Percentiles rank a stretch among this genome's conserved stretches.
Evolutionary conservation across 805 yeast species (phyloP).

Genomic region (Saccharomyces paradoxus): DNA sequence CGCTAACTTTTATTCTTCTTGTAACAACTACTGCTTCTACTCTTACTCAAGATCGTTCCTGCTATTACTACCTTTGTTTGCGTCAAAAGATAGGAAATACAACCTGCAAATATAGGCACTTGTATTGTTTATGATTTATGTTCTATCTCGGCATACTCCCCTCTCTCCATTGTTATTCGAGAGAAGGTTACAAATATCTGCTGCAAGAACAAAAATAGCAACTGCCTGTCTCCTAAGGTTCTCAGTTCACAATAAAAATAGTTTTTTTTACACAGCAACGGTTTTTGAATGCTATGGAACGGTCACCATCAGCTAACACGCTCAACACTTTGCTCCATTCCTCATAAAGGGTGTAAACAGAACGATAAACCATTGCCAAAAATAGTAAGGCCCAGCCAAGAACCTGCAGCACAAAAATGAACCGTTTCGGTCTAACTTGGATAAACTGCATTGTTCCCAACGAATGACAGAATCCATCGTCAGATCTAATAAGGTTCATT

Average conservation of each 20-base stretch:
- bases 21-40: too few species aligned
- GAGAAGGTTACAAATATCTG: background rate
- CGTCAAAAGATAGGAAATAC: too few species aligned
- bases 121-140: too few species aligned
- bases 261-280: background rate
- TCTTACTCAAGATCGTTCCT: too few species aligned
- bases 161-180: background rate
- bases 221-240: background rate
- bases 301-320: background rate
- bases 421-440: background rate
- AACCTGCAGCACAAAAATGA: background rate
- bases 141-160: background rate
- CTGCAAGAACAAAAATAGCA: background rate
- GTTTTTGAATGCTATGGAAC: background rate
- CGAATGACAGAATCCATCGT: background rate
- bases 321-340: background rate
- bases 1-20: background rate
- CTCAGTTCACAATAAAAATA: background rate
- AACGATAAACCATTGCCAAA: background rate
- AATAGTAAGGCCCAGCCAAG: background rate
- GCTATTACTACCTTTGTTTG: too few species aligned
- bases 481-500: background rate
- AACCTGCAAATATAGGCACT: background rate
- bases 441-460: background rate
- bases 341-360: background rate